Evolutionary conservation across 257 asterid species (phyloP), one percentile per base, ranked within the genome.

Genomic region (Striga asiatica): DNA sequence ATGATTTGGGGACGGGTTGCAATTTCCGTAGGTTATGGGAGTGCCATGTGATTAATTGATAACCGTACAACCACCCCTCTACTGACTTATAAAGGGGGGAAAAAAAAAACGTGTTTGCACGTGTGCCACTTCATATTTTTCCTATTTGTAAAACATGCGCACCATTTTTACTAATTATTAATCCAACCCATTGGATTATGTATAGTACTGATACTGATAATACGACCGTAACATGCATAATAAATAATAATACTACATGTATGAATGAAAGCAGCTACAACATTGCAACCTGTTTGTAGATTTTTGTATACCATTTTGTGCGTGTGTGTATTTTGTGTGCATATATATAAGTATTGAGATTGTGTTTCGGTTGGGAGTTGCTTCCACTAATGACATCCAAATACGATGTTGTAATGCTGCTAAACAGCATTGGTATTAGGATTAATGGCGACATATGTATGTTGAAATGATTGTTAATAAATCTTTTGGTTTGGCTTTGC

Each of bases 11-110:
- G 35, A 7, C 5, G 5, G 35, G 5, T 29, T 29, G 35, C 35
- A 29, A 29, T 29, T 29, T 29, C 35, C 45, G 0, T 12, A 11
- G 16, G 13, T 38, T 38, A n/a, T 5, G 19, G 45, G 45, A 38
- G 4, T 6, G 14, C 13, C 37, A 77, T 76, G 79, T 71, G 81
- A 64, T 50, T 56, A 69, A 62, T 62, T 50, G 48, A 64, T 18
- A 11, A 60, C 61, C 74, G 69, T 71, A 74, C 80, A 71, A 42
- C 76, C 54, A 29, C 6, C 5, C 45, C n/a, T n/a, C n/a, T n/a
- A n/a, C n/a, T n/a, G n/a, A n/a, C n/a, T n/a, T n/a, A n/a, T n/a
- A n/a, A n/a, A n/a, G n/a, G n/a, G n/a, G n/a, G n/a, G n/a, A n/a
- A n/a, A n/a, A n/a, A 56, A 16, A 13, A 23, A 56, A 58, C 16